phyloP scores from a whole-genome alignment of 805 yeast species.

The Cyberlindnera xylosilytica region DNA sequence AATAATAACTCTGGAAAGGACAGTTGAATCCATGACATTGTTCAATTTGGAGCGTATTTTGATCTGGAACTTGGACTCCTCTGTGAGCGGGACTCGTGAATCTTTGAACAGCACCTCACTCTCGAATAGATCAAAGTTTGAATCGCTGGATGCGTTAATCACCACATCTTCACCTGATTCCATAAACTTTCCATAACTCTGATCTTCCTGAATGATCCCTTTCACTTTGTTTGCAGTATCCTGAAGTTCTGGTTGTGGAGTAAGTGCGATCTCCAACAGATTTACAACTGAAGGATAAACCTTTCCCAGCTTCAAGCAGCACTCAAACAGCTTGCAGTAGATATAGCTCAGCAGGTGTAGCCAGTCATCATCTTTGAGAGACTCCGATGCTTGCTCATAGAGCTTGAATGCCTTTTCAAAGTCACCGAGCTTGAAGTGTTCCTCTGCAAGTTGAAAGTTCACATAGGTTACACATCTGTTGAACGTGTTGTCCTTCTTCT shows the following conservation, averaged over 20 bases:
- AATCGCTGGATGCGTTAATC: conserved; percentile 26
- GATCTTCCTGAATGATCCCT: conserved; percentile 3
- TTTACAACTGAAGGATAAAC: conserved; percentile 32
- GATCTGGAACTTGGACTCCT: conserved; percentile 30
- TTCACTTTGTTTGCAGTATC: background rate
- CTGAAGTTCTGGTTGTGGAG: conserved; percentile 18
- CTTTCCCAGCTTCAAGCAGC: conserved; percentile 33
- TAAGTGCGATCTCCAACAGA: conserved; percentile 31
- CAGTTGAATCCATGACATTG: conserved; percentile 8
- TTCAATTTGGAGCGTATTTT: conserved; percentile 29
- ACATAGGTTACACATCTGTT: conserved; percentile 40
- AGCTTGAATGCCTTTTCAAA: conserved; percentile 41
- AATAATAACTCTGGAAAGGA: conserved; percentile 11
- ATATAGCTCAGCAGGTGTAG: conserved; percentile 30
- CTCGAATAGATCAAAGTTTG: conserved; percentile 26
- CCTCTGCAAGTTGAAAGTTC: conserved; percentile 51
- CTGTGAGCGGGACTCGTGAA: conserved; percentile 18
- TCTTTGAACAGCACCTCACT: conserved; percentile 23
- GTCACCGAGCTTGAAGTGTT: conserved; percentile 31
- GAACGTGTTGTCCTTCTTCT: conserved; percentile 33
- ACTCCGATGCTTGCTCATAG: conserved; percentile 36
- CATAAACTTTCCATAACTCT: background rate
- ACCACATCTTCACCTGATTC: conserved; percentile 7
- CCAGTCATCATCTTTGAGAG: conserved; percentile 43
- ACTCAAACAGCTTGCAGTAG: conserved; percentile 36